Base-by-base conservation (phyloP, 768 basidiomycete species). In the Suillus occidentalis region DNA sequence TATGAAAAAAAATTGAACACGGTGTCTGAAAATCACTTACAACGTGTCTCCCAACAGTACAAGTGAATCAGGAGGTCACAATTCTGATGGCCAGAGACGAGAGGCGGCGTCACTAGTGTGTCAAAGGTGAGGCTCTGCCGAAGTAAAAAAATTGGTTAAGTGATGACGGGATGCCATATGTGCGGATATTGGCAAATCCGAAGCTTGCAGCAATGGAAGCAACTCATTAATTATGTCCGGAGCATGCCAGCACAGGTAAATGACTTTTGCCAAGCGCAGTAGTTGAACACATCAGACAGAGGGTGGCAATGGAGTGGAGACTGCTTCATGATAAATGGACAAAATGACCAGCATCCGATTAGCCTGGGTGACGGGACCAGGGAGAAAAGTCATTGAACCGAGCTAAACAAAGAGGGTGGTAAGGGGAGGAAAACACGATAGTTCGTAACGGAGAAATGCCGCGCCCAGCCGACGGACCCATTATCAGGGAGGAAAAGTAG, bases 141-240 rank as follows among this genome's bases (percentile, higher is more conserved):
- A 49, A 49, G 22, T 49, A 49, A 14, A 22, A 18, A 22, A 49
- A 12, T 49, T 12, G 47, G n/a, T 49, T n/a, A 49, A 49, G 47
- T 14, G 22, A 18, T 25, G 47, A 49, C 22, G 1, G 47, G 12
- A 49, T 49, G 22, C 47, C 47, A 13, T 10, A 49, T 49, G 47
- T 6, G 18, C 20, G n/a, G 3, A 20, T 7, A 47, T 47, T 45
- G 45, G 45, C n/a, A 86, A 6, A 92, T 89, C 75, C 98, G 97
- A 76, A 91, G 89, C 74, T 99, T 96, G 62, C 96, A 89, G 66
- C 95, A 85, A 40, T 96, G 88, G 84, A 99, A 99, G 77, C 97
- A 99, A 95, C 70, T 97, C 94, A 63, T 93, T 94, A 68, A 84
- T 84, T 52, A 89, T 89, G 74, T 97, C 95, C 22, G 14, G 40